A percentile compares a stretch with the other conserved stretches of the same genome.
Evolutionary conservation across 176 grass and related monocot species (phyloP).

Genomic region (Phragmites australis): DNA sequence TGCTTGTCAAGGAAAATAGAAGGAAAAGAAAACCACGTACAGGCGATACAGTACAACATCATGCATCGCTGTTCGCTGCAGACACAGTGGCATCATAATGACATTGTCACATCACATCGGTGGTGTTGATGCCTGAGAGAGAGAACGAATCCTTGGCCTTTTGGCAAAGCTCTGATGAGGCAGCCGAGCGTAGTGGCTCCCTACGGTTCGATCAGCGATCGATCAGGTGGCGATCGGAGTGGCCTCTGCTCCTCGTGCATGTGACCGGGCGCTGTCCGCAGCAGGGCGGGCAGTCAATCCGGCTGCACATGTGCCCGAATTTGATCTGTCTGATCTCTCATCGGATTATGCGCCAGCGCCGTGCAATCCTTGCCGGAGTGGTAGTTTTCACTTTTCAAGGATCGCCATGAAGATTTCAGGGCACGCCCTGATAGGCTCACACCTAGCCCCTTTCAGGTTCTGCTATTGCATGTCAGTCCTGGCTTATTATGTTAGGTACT

Average conservation of each 20-base stretch:
- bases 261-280: slow-evolving; percentile 37
- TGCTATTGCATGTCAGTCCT: background rate
- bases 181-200: background rate
- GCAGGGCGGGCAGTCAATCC: slow-evolving; percentile 11
- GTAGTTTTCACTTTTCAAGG: slow-evolving; percentile 35
- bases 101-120: slow-evolving; percentile 30
- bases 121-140: slow-evolving; percentile 12
- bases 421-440: background rate
- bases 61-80: background rate
- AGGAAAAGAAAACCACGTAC: background rate
- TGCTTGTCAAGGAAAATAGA: background rate
- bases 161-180: background rate
- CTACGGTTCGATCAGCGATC: background rate
- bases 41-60: background rate
- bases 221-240: background rate
- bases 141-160: background rate
- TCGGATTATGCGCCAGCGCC: slow-evolving; percentile 20
- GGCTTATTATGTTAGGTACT: no score
- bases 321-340: slow-evolving; percentile 9
- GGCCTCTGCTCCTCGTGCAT: slow-evolving; percentile 20
- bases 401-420: slow-evolving; percentile 27
- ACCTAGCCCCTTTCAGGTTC: background rate
- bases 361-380: background rate
- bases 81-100: background rate
- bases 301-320: slow-evolving; percentile 36